phyloP scores from a whole-genome alignment of 2,329 filamentous ascomycete species.

The Volutella citrinella region DNA sequence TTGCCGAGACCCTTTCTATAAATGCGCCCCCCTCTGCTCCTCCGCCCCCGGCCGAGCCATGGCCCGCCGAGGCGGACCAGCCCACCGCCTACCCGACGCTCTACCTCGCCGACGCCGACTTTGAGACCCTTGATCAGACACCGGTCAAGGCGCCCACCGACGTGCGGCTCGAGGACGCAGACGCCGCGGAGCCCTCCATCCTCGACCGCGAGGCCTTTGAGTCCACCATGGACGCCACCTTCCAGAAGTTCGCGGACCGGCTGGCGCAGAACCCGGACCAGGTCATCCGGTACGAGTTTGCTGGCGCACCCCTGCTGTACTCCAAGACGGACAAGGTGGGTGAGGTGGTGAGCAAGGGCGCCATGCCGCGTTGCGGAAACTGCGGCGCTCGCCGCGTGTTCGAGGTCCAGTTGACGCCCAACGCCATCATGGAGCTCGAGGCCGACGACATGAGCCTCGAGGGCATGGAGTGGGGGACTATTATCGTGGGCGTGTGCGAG shows the following conservation, averaged over 20 bases:
- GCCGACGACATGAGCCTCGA: constrained; percentile 67
- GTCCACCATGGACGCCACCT: constrained; percentile 69
- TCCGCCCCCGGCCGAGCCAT: constrained; percentile 58
- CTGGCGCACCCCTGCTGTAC: constrained; percentile 73
- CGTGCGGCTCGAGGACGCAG: constrained; percentile 40
- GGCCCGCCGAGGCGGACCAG: constrained; percentile 66
- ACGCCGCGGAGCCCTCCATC: constrained; percentile 36
- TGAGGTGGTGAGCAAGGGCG: constrained; percentile 50
- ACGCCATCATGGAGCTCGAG: constrained; percentile 87
- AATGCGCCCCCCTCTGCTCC: constrained; percentile 48
- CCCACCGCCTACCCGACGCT: constrained; percentile 71
- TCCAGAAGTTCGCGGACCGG: constrained; percentile 77
- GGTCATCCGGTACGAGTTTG: constrained; percentile 77
- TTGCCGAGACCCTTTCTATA: constrained; percentile 73
- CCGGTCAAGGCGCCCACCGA: constrained; percentile 49
- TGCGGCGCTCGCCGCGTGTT: constrained; percentile 78
- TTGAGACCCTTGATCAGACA: constrained; percentile 73
- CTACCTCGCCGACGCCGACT: constrained; percentile 84
- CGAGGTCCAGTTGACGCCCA: constrained; percentile 88
- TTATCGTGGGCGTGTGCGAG: constrained; percentile 82
- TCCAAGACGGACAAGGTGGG: constrained; percentile 74
- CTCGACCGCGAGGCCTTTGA: constrained; percentile 74
- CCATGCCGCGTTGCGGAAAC: constrained; percentile 71
- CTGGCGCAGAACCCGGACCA: constrained; percentile 80
- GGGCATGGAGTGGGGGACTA: constrained; percentile 98